Evolutionary conservation across 202 grass and related monocot genomes (phyloP), one percentile per base, ranked within the genome.

Genomic region (Alloteropsis angusta): DNA sequence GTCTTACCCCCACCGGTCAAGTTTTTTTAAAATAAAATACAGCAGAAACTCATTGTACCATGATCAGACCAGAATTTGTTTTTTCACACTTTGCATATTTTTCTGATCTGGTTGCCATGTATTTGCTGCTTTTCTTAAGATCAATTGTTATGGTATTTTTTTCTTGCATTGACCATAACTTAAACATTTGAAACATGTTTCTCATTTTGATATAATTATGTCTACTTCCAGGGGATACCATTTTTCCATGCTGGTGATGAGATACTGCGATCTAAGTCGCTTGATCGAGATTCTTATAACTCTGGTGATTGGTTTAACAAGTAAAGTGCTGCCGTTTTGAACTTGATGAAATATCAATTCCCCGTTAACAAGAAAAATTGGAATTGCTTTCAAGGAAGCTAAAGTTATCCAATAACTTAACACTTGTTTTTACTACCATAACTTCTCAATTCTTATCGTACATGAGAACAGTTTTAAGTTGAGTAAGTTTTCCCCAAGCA

Each of bases 231-330:
- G 94, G 94, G 94, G 80, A 90, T 97, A 85, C 91, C 94, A 32
- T 92, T 97, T 76, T 97, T 97, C 70, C 94, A 97, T 88, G 89
- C 88, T 88, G 94, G 94, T 34, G 94, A 97, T 85, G 94, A 88
- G 80, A 87, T 97, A 82, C 72, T 97, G 56, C 83, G 91, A 76
- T 92, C 94, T 25, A 97, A 97, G 76, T 97, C 91, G 36, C 80
- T 97, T 45, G 94, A 97, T 81, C 89, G 94, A 80, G 94, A 97
- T 86, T 97, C 94, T 5, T 97, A 92, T 73, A 90, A 97, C 74
- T 93, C 94, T 72, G 91, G 89, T 78, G 94, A 97, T 85, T 97
- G 94, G 94, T 97, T 97, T 84, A 97, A 92, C 89, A 97, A 85
- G 94, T 97, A 75, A 76, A 79, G 48, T 49, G n/a, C 47, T 81